Evolutionary conservation across 1,284 basidiomycete species (phyloP).

Genomic region (Ustilago bromivora): DNA sequence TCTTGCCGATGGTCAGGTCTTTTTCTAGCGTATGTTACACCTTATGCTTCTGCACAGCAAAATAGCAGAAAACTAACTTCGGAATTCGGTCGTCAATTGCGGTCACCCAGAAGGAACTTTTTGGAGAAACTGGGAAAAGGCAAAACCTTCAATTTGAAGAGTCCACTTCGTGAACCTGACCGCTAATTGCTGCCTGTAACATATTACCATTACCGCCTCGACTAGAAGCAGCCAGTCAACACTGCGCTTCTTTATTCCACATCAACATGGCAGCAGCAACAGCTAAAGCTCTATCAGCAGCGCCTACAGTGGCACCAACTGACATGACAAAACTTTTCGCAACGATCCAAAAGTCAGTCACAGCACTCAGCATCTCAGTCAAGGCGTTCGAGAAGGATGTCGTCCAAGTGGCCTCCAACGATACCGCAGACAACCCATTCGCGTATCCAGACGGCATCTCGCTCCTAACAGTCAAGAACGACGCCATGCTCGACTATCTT

Average conservation of each 20-base stretch:
- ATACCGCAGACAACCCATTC: constrained; percentile 24
- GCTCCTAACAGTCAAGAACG: constrained; percentile 87
- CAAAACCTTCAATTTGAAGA: background rate
- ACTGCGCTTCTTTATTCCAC: background rate
- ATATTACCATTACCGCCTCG: background rate
- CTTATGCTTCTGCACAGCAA: background rate
- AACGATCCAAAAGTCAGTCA: constrained; percentile 35
- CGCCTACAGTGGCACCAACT: constrained; percentile 15
- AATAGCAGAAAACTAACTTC: background rate
- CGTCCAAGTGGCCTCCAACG: constrained; percentile 14
- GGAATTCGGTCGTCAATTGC: background rate
- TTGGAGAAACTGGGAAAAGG: background rate
- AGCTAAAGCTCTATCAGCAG: background rate
- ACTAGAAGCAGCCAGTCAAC: background rate
- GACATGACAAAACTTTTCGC: constrained; percentile 30
- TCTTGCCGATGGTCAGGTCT: background rate
- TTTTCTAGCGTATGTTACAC: background rate
- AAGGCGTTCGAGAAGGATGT: constrained; percentile 38
- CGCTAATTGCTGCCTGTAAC: background rate
- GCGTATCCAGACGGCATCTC: constrained; percentile 80
- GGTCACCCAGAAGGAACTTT: constrained; percentile 3
- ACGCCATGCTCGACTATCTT: constrained; percentile 85
- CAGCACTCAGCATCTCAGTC: constrained; percentile 36
- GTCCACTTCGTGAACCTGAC: background rate
- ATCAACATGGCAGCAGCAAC: constrained; percentile 22